Evolutionary conservation across 2,329 filamentous ascomycete species (phyloP).

Genomic region (Trichoderma semiorbis): DNA sequence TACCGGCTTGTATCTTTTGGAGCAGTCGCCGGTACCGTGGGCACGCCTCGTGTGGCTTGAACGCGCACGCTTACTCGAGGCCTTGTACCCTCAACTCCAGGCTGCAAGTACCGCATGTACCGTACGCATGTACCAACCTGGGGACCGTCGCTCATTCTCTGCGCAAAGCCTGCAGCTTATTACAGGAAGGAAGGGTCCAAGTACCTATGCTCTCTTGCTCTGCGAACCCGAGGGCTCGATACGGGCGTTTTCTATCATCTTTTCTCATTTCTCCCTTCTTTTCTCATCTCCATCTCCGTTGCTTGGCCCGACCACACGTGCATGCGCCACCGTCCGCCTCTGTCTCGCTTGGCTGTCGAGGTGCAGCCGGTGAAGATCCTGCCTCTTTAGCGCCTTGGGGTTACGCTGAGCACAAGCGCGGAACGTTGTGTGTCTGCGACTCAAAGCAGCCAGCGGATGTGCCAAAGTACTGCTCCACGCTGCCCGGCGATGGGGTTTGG

Average conservation of each 20-base stretch:
- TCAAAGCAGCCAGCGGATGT: not conserved
- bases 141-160: not conserved
- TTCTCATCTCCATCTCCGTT: not conserved
- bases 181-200: not conserved
- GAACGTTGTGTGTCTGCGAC: not conserved
- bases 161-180: not conserved
- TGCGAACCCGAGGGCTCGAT: not conserved
- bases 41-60: not conserved
- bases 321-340: not conserved
- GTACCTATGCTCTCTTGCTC: not conserved
- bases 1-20: constrained; percentile 12
- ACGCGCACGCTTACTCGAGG: not conserved
- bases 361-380: constrained; percentile 20
- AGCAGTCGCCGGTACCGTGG: not conserved
- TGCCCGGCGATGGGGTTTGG: not conserved
- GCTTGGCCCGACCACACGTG: not conserved
- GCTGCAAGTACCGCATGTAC: not conserved
- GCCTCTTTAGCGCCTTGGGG: constrained; percentile 6
- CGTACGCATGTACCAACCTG: not conserved
- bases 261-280: not conserved
- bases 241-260: not conserved
- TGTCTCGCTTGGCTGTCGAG: constrained; percentile 10
- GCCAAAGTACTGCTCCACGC: not conserved
- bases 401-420: not conserved
- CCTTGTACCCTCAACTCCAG: not conserved